phyloP scores from a whole-genome alignment of 805 yeast genomes.

The Candida chilensis region DNA sequence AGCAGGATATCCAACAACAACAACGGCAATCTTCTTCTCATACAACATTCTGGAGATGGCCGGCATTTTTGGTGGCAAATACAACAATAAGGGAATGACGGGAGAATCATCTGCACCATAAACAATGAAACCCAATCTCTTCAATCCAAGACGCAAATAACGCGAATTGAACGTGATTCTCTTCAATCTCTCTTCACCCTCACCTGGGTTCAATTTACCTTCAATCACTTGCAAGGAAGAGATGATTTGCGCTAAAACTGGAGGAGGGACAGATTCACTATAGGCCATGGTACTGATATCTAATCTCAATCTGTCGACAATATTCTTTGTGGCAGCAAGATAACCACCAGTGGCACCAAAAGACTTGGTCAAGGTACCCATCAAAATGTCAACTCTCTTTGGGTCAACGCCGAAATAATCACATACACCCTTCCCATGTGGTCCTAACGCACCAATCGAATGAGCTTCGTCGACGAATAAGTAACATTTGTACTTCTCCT shows the following conservation, averaged over 20 bases:
- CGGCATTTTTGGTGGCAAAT: slow-evolving; percentile 92
- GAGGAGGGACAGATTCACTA: slow-evolving; percentile 85
- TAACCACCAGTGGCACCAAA: slow-evolving; percentile 99
- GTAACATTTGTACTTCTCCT: slow-evolving; percentile 80
- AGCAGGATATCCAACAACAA: slow-evolving; percentile 96
- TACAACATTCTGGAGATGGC: slow-evolving; percentile 79
- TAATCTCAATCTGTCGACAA: slow-evolving; percentile 68
- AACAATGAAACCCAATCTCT: slow-evolving; percentile 87
- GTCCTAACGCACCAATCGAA: slow-evolving; percentile 98
- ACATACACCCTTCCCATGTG: slow-evolving; percentile 88
- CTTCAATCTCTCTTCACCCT: slow-evolving; percentile 84
- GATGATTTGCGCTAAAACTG: slow-evolving; percentile 81
- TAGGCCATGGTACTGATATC: slow-evolving; percentile 66
- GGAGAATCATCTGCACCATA: slow-evolving; percentile 97
- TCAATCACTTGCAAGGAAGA: slow-evolving; percentile 70
- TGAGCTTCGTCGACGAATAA: slow-evolving; percentile 96
- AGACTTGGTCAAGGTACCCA: slow-evolving; percentile 97
- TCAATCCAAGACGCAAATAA: slow-evolving; percentile 82
- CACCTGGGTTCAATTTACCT: slow-evolving; percentile 85
- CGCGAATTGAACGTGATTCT: slow-evolving; percentile 95
- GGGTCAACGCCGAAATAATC: slow-evolving; percentile 85
- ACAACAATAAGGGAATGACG: slow-evolving; percentile 80
- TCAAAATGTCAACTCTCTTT: slow-evolving; percentile 67
- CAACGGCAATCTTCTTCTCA: slow-evolving; percentile 80
- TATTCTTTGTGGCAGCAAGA: slow-evolving; percentile 62